Base-by-base conservation (phyloP, 1,284 basidiomycete species). In the Leccinum angustisporum region DNA sequence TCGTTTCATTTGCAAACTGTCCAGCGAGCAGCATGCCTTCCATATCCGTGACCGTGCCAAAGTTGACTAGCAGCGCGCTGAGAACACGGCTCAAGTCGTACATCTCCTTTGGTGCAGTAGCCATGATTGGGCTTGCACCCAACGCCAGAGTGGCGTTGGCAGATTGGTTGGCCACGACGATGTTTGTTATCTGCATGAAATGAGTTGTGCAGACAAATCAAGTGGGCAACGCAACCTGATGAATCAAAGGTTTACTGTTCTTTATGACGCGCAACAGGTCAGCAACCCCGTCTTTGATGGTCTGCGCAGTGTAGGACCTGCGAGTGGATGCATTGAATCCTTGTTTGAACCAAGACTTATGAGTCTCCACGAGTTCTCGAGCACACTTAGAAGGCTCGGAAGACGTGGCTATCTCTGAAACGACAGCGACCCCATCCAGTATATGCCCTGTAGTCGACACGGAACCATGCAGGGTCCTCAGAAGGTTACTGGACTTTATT, bases 71-170 rank as follows among this genome's bases (percentile, higher is more conserved):
- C 6, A 97, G 80, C 0, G 86, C 87, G 8, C 87, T 86, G 50
- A 85, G 85, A 30, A 88, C 83, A 14, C 79, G 79, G 57, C 86
- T 83, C 14, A 98, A 81, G 66, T 97, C 93, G 30, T 85, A 83
- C 79, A 95, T 94, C 74, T 98, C 96, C 64, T 85, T 80, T 0
- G 88, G 83, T 38, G 90, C 86, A 33, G 90, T 90, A 5, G 94
- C 91, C 95, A 98, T 98, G 73, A 98, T 97, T 1, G 96, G 96
- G 58, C 92, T 95, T 13, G 89, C 94, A 36, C 92, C 91, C 5
- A 98, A 75, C 0, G 95, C 94, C 9, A 98, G 82, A 0, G 95
- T 96, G 2, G 92, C 85, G 75, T 98, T 98, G 18, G 95, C 95
- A 2, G 91, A 94, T 78, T 97, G 93, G 36, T 89, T 95, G 21